Evolutionary conservation across 345 rosid genomes (phyloP), one percentile per base, ranked within the genome.

Genomic region (Acer campestre): DNA sequence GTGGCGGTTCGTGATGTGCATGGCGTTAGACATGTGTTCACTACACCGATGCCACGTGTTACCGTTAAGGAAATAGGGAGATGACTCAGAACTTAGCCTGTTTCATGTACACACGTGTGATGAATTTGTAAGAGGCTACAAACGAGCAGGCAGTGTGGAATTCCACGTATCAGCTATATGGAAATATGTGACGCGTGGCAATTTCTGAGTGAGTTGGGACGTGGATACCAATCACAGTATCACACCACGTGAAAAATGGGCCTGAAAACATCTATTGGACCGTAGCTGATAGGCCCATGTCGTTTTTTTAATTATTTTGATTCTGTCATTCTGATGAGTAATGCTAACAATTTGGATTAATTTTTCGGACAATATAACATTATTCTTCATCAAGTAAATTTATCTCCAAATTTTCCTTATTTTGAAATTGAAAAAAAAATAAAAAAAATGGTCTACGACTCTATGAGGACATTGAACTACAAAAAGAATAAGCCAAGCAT

Each of bases 21-120:
- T 71, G 75, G 77, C 14, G 38, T 72, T 20, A 13, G 80, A 83
- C 84, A 88, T 74, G 87, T 86, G 89, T 82, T 67, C 40, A 67
- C 46, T 63, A 22, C 22, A 14, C 23, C 13, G 4, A 4, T 27
- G 82, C 80, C 25, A 89, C 87, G 84, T 86, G 88, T 80, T 44
- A 29, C 7, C 49, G 7, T 22, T 18, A 12, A 14, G 59, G 10
- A 29, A 58, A 1, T 0, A 49, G 7, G 12, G 78, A n/a, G 72
- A 49, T 71, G 82, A 78, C 77, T 82, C 82, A 66, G 55, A 55
- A 14, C 22, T 31, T 25, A 6, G 4, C 10, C 27, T 46, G 62
- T 31, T 75, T 31, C 29, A 17, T 16, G 17, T 27, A 40, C 14
- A 42, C 70, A 25, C 48, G 51, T 64, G 63, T 27, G 18, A 1